Base-by-base conservation (phyloP, 257 asterid species). In the Coffea eugenioides region DNA sequence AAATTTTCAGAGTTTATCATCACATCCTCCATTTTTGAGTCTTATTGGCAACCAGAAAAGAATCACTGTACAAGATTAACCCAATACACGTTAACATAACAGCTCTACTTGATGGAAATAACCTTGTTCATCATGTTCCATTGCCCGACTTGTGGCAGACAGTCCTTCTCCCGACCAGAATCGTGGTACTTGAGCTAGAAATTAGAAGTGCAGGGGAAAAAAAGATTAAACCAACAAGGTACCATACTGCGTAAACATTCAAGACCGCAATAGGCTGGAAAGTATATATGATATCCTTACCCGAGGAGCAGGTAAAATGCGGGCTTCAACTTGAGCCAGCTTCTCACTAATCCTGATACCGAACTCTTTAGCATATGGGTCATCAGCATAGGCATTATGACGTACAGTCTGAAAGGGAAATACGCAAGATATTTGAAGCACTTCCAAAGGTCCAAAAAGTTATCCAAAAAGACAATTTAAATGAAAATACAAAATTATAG, bases 61-160 rank as follows among this genome's bases (percentile, higher is more conserved):
- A 41, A 71, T 45, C 8, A 45, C 2, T 23, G 52, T 27, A 34
- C 59, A 75, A 45, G 25, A 39, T 59, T 2, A 41, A 39, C 13
- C 20, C 34, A 49, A 14, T 11, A 46, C 3, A 74, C 12, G 20
- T 9, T 13, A 73, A 31, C 8, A 34, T 20, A 6, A 48, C 46
- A 18, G 36, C 54, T 25, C 43, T 62, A 23, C 7, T 25, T 39
- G 15, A 14, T 8, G 16, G n/a, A 39, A 57, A 67, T n/a, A 52
- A 95, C 99, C 97, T 94, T 93, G n/a, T 95, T 92, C 99, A 92
- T 93, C 99, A 95, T 95, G 25, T 95, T 93, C 99, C 99, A 95
- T 72, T 96, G 98, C 34, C 99, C 99, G 79, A 94, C 97, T 87
- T 92, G 95, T 0, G 99, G 99, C 69, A 91, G 90, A 74, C 98